These are phyloP conservation scores for Leccinum rimulosum DNA, from an alignment of 768 basidiomycete genomes.

Conservation along the genomic window DNA sequence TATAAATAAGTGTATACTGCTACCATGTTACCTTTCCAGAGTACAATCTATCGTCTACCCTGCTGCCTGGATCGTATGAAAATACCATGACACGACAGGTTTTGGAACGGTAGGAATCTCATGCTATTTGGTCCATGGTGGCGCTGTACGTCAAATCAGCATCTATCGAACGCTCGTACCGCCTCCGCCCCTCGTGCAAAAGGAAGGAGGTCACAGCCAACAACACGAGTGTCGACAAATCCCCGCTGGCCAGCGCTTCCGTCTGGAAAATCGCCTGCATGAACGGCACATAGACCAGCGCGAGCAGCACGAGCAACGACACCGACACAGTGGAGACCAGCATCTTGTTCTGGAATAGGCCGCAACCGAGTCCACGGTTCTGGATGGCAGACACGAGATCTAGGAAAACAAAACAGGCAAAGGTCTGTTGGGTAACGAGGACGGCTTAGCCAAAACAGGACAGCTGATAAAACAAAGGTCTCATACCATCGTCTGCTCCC, in stretches of 20 bases:
- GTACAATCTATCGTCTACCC: neutral
- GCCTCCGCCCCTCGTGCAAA: slow-evolving; percentile 76
- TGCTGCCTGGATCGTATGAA: neutral
- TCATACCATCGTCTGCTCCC: slow-evolving; percentile 96
- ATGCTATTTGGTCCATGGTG: slow-evolving; percentile 62
- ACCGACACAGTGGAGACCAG: slow-evolving; percentile 82
- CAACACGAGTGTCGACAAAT: slow-evolving; percentile 67
- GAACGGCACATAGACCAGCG: slow-evolving; percentile 84
- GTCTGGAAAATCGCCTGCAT: slow-evolving; percentile 96
- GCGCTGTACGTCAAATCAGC: slow-evolving; percentile 49
- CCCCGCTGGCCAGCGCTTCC: slow-evolving; percentile 64
- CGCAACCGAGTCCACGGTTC: slow-evolving; percentile 88
- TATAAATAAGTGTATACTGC: neutral
- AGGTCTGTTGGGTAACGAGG: slow-evolving; percentile 52
- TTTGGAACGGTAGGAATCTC: slow-evolving; percentile 1
- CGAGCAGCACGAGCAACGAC: slow-evolving; percentile 82
- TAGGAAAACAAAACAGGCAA: slow-evolving; percentile 95
- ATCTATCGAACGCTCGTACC: slow-evolving; percentile 67
- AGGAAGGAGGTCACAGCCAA: slow-evolving; percentile 64
- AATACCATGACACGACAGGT: neutral
- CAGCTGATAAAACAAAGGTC: neutral
- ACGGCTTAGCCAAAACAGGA: neutral
- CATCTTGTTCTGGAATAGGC: slow-evolving; percentile 84
- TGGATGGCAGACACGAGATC: slow-evolving; percentile 95
- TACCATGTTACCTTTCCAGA: neutral